These are phyloP conservation scores for Chlamydomonas reinhardtii DNA, from an alignment of 163 green algal species.

Conservation along the genomic window DNA sequence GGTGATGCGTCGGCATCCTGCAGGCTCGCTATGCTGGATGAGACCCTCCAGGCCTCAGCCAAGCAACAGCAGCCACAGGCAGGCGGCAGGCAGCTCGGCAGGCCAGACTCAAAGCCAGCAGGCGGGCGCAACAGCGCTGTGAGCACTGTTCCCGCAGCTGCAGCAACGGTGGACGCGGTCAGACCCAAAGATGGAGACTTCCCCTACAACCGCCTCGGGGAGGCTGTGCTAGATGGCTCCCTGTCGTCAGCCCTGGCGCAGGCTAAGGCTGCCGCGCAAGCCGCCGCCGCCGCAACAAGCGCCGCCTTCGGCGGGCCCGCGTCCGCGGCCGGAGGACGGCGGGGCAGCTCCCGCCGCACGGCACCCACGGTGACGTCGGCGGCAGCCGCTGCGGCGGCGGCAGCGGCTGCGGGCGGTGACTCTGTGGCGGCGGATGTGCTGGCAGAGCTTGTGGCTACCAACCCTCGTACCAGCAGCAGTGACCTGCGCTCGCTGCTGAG, in stretches of 20 bases:
- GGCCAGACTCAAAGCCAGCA: too few species aligned
- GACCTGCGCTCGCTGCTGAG: neutral
- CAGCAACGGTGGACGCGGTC: too few species aligned
- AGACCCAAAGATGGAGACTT: neutral
- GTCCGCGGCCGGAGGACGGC: too few species aligned
- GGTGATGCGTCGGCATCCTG: too few species aligned
- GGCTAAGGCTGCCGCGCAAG: slow-evolving; percentile 14
- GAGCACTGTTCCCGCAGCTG: too few species aligned
- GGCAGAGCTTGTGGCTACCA: slow-evolving; percentile 29
- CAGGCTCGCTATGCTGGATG: neutral
- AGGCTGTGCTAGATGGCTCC: slow-evolving; percentile 17
- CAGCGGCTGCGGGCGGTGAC: neutral
- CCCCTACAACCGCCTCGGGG: slow-evolving; percentile 11
- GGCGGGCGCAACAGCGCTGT: too few species aligned
- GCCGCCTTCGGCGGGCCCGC: too few species aligned
- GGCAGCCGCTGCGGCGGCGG: neutral
- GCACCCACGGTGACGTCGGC: neutral
- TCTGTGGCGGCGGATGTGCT: slow-evolving; percentile 25
- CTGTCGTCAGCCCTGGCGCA: slow-evolving; percentile 10
- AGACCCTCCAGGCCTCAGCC: too few species aligned
- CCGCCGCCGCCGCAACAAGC: neutral
- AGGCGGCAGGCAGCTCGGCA: too few species aligned
- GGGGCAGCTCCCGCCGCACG: neutral
- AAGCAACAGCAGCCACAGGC: too few species aligned
- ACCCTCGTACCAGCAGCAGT: slow-evolving; percentile 9